Evolutionary conservation across 441 rosid species (phyloP).

Genomic region (Eruca vesicaria): DNA sequence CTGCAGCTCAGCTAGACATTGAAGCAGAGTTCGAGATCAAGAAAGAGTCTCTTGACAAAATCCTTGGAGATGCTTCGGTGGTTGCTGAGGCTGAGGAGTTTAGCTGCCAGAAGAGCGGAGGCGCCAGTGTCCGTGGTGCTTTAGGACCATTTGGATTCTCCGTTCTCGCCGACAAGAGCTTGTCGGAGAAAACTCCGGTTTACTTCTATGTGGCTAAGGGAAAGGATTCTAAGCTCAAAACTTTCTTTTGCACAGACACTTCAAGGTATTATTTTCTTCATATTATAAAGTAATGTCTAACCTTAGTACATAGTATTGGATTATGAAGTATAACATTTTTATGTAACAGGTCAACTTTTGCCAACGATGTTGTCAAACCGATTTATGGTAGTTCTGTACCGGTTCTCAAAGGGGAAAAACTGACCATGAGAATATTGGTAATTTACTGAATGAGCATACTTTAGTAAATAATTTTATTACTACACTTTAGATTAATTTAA

Average conservation of each 20-base stretch:
- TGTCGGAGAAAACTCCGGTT: conserved; percentile 77
- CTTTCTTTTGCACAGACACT: conserved; percentile 77
- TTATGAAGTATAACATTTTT: neutral
- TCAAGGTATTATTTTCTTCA: conserved; percentile 45
- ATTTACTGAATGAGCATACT: neutral
- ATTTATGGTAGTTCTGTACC: conserved; percentile 70
- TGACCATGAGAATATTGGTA: conserved; percentile 73
- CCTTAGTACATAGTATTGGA: neutral
- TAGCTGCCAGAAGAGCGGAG: conserved; percentile 52
- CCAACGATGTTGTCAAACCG: conserved; percentile 64
- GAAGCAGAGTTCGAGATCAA: conserved; percentile 67
- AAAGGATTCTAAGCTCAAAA: conserved; percentile 43
- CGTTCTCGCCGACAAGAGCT: conserved; percentile 62
- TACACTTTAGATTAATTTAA: neutral
- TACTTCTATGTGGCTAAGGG: conserved; percentile 71
- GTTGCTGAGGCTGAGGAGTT: conserved; percentile 40
- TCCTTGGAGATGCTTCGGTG: conserved; percentile 25
- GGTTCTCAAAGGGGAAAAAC: conserved; percentile 67
- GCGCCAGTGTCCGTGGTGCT: conserved; percentile 61
- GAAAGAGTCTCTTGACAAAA: conserved; percentile 38
- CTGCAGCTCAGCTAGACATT: conserved; percentile 78
- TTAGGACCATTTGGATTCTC: conserved; percentile 89
- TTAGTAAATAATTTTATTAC: neutral
- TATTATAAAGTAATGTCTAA: neutral
- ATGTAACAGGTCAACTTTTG: conserved; percentile 64